Conservation (phyloP, 805 yeast species). For the Nakazawaea populi region DNA sequence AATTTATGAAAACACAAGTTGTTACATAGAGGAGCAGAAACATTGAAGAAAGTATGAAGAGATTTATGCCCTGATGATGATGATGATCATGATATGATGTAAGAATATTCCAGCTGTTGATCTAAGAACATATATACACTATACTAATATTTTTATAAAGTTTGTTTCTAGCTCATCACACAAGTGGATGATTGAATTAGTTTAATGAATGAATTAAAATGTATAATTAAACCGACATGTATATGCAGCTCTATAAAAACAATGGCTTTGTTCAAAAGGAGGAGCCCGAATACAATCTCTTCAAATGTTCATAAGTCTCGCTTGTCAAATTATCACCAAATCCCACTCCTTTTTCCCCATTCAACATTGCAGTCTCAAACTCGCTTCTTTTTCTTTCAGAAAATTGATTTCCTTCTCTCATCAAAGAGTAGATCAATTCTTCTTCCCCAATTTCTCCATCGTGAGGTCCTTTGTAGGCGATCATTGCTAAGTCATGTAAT, state of each 20-base stretch:
- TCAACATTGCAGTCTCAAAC: conserved; percentile 51
- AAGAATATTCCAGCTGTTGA: no score
- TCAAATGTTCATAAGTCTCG: conserved; percentile 35
- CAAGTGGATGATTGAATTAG: no score
- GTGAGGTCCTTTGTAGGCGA: conserved; percentile 38
- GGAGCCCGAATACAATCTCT: conserved; percentile 30
- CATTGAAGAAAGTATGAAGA: background rate
- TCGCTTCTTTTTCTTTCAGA: conserved; percentile 36
- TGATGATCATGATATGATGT: background rate
- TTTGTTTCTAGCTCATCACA: no score
- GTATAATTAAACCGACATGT: no score
- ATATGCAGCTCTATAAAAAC: no score
- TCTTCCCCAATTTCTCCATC: conserved; percentile 50
- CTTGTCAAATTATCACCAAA: conserved; percentile 40
- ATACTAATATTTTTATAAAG: no score
- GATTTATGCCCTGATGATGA: no score
- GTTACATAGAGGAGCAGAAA: conserved; percentile 11
- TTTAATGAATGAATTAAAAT: no score
- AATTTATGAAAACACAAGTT: conserved; percentile 15
- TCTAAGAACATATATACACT: no score
- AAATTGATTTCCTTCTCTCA: conserved; percentile 53
- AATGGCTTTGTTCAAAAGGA: conserved; percentile 1
- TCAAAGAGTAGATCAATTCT: conserved; percentile 51
- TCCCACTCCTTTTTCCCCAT: conserved; percentile 24
- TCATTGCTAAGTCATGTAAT: conserved; percentile 60